These are phyloP conservation scores for Rhizopus sp. DNA, from an alignment of 371 early-diverging fungal species.

Conservation along the genomic window DNA sequence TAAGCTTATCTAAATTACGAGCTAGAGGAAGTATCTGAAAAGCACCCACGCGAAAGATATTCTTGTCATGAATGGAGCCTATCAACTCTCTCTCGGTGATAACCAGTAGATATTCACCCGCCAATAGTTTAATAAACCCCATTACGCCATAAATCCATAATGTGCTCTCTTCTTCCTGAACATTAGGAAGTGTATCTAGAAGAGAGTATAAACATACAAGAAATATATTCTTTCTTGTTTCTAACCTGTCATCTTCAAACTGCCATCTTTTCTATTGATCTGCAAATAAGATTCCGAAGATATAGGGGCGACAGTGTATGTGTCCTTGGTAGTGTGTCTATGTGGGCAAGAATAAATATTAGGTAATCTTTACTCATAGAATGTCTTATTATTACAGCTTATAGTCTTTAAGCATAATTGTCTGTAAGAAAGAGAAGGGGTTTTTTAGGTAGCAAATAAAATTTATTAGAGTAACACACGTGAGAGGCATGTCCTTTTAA, in stretches of 20 bases:
- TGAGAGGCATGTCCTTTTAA: too few relatives aligned
- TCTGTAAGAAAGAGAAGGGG: too few relatives aligned
- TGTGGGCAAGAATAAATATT: background rate
- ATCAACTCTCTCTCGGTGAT: constrained; percentile 76
- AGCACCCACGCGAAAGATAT: constrained; percentile 75
- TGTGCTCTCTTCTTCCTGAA: constrained; percentile 31
- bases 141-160: constrained; percentile 63
- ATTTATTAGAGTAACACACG: too few relatives aligned
- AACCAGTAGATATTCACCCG: constrained; percentile 83
- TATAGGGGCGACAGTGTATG: constrained; percentile 22
- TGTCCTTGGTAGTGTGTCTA: constrained; percentile 25
- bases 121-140: constrained; percentile 66
- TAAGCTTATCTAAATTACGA: constrained; percentile 44
- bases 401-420: too few relatives aligned
- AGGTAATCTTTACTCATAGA: too few relatives aligned
- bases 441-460: too few relatives aligned
- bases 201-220: background rate
- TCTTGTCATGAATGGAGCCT: constrained; percentile 63
- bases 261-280: constrained; percentile 18
- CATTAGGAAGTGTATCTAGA: constrained; percentile 20
- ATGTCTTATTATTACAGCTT: too few relatives aligned
- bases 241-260: constrained; percentile 19
- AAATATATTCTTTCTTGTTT: background rate
- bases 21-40: constrained; percentile 76
- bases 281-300: constrained; percentile 18